Conservation (phyloP, 352 stramenopile genomes). For the Pseudoperonospora humuli region DNA sequence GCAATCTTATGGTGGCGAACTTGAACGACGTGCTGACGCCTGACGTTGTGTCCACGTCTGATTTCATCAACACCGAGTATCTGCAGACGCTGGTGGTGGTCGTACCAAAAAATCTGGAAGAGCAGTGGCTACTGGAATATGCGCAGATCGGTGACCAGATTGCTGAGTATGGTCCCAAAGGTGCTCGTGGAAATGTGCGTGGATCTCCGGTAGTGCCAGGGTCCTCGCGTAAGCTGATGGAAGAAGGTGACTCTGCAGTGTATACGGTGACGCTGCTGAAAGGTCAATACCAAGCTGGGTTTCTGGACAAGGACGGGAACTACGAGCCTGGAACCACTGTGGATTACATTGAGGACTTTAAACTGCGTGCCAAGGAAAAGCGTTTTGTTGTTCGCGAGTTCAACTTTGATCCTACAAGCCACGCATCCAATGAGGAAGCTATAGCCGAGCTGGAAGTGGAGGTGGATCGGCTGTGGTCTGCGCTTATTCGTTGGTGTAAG, state of each 20-base stretch:
- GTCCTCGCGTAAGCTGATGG: slow-evolving; percentile 84
- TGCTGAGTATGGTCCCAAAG: slow-evolving; percentile 85
- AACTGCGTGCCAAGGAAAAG: slow-evolving; percentile 90
- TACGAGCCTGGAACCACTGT: slow-evolving; percentile 89
- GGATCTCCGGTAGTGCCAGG: slow-evolving; percentile 94
- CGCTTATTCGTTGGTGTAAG: slow-evolving; percentile 96
- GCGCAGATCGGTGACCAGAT: slow-evolving; percentile 84
- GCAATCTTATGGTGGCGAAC: slow-evolving; percentile 92
- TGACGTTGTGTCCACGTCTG: slow-evolving; percentile 78
- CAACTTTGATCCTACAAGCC: slow-evolving; percentile 84
- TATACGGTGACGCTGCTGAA: slow-evolving; percentile 96
- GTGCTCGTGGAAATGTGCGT: slow-evolving; percentile 85
- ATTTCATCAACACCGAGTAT: slow-evolving; percentile 96
- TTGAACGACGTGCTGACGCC: slow-evolving; percentile 92
- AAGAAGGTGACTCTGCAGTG: slow-evolving; percentile 89
- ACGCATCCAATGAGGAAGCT: slow-evolving; percentile 84
- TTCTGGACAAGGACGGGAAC: slow-evolving; percentile 82
- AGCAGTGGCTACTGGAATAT: slow-evolving; percentile 86
- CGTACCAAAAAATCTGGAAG: slow-evolving; percentile 88
- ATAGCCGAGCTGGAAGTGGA: slow-evolving; percentile 82
- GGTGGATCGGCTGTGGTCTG: slow-evolving; percentile 91
- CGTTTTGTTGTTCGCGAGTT: slow-evolving; percentile 90
- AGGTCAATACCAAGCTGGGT: slow-evolving; percentile 86
- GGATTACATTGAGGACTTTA: slow-evolving; percentile 93
- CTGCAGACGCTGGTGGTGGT: slow-evolving; percentile 95